These are phyloP conservation scores for Fragilariopsis cylindrus DNA, from an alignment of 108 stramenopile genomes.

Conservation along the genomic window DNA sequence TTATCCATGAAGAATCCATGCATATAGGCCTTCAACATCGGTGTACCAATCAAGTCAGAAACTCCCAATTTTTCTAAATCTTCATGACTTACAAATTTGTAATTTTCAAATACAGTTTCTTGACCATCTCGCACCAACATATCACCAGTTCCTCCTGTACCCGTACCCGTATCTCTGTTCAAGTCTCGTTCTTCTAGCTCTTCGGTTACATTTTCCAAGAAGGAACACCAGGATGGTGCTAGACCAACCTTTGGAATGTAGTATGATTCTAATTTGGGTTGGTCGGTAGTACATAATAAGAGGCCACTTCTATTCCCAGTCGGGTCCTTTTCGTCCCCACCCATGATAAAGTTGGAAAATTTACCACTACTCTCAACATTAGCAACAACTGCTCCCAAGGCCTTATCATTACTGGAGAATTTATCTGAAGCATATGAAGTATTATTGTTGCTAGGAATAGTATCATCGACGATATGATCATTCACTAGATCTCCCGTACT, in stretches of 20 bases:
- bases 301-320: constrained; percentile 88
- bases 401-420: constrained; percentile 23
- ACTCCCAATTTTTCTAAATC: constrained; percentile 96
- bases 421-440: constrained; percentile 15
- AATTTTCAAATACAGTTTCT: constrained; percentile 95
- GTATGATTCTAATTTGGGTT: constrained; percentile 91
- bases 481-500: constrained; percentile 45
- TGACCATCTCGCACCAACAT: constrained; percentile 58
- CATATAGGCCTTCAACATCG: constrained; percentile 96
- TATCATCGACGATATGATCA: constrained; percentile 8
- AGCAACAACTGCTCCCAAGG: constrained; percentile 81
- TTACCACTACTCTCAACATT: constrained; percentile 95
- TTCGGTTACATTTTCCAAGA: constrained; percentile 97
- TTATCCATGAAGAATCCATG: constrained; percentile 99
- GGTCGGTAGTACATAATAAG: constrained; percentile 92
- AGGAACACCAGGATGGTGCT: constrained; percentile 98
- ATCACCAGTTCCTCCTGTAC: constrained; percentile 19
- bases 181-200: constrained; percentile 96
- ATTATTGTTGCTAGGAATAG: constrained; percentile 21
- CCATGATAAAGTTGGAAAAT: constrained; percentile 88
- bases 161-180: constrained; percentile 39
- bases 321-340: constrained; percentile 81
- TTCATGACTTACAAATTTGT: constrained; percentile 95
- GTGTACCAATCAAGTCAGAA: constrained; percentile 93
- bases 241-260: constrained; percentile 95